Evolutionary conservation across 306 rosid genomes (phyloP).

Genomic region (Fragaria nilgerrensis): DNA sequence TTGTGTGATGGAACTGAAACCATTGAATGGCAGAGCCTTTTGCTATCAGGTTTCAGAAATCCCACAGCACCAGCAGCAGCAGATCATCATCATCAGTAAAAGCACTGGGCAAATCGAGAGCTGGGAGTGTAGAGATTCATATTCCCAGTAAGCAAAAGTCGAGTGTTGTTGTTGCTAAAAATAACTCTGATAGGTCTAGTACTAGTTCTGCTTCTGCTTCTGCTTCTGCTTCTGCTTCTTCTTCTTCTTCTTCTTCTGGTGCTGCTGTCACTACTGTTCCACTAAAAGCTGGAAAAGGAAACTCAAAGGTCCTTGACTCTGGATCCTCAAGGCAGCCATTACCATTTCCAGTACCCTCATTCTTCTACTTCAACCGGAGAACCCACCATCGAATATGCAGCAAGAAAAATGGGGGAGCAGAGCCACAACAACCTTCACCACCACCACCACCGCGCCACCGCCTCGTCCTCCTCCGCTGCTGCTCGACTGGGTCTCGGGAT

Average conservation of each 20-base stretch:
- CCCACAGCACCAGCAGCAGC: conserved; percentile 31
- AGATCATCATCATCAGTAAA: conserved; percentile 7
- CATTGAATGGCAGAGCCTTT: conserved; percentile 69
- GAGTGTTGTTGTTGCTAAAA: neutral
- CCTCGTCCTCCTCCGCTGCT: conserved; percentile 27
- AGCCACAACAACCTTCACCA: conserved; percentile 22
- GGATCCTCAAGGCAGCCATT: conserved; percentile 72
- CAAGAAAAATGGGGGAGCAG: conserved; percentile 63
- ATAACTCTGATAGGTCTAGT: neutral
- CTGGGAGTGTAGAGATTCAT: conserved; percentile 21
- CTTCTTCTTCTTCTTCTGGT: neutral
- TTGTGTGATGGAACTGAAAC: conserved; percentile 57
- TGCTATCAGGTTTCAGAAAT: conserved; percentile 41
- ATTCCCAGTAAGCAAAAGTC: neutral
- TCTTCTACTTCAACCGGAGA: conserved; percentile 29
- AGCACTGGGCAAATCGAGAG: conserved; percentile 19
- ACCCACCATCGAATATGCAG: conserved; percentile 58
- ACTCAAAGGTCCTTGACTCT: conserved; percentile 58
- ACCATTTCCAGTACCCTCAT: conserved; percentile 23
- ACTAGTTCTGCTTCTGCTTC: neutral
- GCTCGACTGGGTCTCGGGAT: conserved; percentile 48
- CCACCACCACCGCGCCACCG: neutral
- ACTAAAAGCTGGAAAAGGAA: conserved; percentile 70
- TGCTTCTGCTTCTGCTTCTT: neutral
- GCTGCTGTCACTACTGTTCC: conserved; percentile 9